Evolutionary conservation across 441 rosid genomes (phyloP).

Genomic region (Populus hybrid): DNA sequence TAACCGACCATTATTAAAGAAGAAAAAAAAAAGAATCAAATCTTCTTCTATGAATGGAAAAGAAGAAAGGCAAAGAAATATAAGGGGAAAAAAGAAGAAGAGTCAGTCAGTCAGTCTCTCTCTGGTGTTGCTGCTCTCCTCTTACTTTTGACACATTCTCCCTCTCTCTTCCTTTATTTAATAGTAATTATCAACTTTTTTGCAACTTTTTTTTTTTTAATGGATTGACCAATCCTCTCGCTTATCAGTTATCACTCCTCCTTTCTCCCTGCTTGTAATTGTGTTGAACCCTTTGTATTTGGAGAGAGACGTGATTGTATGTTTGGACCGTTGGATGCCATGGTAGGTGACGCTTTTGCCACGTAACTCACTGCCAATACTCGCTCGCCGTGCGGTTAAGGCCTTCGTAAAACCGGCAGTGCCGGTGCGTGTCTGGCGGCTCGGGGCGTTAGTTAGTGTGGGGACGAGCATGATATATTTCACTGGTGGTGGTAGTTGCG

Average conservation of each 20-base stretch:
- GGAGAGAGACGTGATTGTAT: neutral
- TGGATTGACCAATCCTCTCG: constrained; percentile 10
- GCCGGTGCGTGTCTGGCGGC: constrained; percentile 42
- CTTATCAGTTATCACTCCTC: too few species aligned
- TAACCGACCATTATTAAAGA: constrained; percentile 37
- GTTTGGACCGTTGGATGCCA: constrained; percentile 9
- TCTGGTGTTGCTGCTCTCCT: constrained; percentile 14
- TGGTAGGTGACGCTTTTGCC: constrained; percentile 15
- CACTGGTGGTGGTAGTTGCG: constrained; percentile 27
- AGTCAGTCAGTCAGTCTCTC: constrained; percentile 14
- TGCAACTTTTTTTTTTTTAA: neutral
- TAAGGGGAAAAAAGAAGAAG: constrained; percentile 21
- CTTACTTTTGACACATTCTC: constrained; percentile 25
- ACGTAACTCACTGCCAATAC: constrained; percentile 7
- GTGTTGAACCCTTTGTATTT: neutral
- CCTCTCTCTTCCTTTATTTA: neutral
- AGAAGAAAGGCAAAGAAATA: neutral
- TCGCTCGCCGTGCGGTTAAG: constrained; percentile 18
- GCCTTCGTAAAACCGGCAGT: constrained; percentile 30
- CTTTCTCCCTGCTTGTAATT: neutral
- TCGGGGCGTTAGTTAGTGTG: neutral
- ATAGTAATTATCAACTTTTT: neutral
- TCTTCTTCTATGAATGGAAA: constrained; percentile 8
- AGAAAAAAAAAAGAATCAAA: constrained; percentile 45
- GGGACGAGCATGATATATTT: neutral